Conservation (phyloP, 192 early-diverging fungal genomes). For the Umbelopsis sp. region DNA sequence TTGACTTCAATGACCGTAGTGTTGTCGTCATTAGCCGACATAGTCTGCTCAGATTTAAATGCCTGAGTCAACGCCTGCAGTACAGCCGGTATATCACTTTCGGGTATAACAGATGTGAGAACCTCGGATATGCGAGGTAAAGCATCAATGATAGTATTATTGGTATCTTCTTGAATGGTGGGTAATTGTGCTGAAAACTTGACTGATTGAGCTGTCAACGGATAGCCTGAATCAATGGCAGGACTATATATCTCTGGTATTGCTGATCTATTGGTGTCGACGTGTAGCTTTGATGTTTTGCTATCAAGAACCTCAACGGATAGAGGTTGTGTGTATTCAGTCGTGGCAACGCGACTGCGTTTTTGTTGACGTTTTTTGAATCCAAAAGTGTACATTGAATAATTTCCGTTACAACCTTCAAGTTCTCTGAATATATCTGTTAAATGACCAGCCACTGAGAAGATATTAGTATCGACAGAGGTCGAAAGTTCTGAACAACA, state of each 20-base stretch:
- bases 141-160: not conserved
- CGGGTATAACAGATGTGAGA: not conserved
- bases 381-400: constrained; percentile 1
- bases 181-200: not conserved
- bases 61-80: not conserved
- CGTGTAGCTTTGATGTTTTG: not conserved
- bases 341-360: not conserved
- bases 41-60: not conserved
- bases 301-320: not conserved
- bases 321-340: not conserved
- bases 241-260: not conserved
- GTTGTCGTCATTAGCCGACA: not conserved
- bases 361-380: not conserved
- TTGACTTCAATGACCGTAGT: not conserved
- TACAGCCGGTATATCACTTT: not conserved
- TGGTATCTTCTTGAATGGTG: constrained; percentile 1
- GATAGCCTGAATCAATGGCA: constrained; percentile 1
- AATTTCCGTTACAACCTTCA: not conserved
- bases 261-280: not conserved
- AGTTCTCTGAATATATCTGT: too few species aligned
- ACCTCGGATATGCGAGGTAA: not conserved
- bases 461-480: too few species aligned
- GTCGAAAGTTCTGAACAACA: not conserved
- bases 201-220: not conserved
- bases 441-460: too few species aligned